Conservation (phyloP, 768 basidiomycete species). For the Podaxis sp. region DNA sequence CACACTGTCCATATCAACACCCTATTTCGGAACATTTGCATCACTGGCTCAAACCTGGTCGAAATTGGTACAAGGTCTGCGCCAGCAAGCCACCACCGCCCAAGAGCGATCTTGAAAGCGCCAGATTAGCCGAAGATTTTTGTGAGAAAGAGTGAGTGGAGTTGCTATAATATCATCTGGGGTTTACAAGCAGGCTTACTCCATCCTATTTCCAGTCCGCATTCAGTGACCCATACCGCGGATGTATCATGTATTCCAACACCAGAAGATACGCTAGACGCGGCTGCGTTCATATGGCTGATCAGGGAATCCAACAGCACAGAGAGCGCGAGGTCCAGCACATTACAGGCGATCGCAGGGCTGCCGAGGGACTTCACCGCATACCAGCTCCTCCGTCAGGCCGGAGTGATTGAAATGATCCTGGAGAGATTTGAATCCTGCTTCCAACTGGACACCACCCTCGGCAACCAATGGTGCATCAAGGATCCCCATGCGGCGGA, state of each 20-base stretch:
- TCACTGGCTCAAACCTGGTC: constrained; percentile 11
- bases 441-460: constrained; percentile 33
- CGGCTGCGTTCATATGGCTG: constrained; percentile 33
- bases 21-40: constrained; percentile 33
- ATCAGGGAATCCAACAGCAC: constrained; percentile 30
- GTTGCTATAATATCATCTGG: background rate
- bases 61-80: background rate
- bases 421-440: constrained; percentile 31
- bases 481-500: constrained; percentile 28
- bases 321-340: constrained; percentile 19
- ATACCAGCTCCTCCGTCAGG: constrained; percentile 30
- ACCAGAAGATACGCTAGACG: constrained; percentile 31
- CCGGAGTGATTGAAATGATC: constrained; percentile 27
- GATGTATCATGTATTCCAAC: background rate
- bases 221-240: background rate
- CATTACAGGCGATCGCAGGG: constrained; percentile 34
- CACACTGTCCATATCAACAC: constrained; percentile 38
- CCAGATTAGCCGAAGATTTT: background rate
- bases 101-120: background rate
- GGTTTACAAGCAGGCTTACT: background rate
- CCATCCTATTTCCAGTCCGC: background rate
- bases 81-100: background rate
- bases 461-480: constrained; percentile 32
- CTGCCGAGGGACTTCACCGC: constrained; percentile 35
- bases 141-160: background rate